phyloP scores from a whole-genome alignment of 176 grass and related monocot species.

The Triticum aestivum region DNA sequence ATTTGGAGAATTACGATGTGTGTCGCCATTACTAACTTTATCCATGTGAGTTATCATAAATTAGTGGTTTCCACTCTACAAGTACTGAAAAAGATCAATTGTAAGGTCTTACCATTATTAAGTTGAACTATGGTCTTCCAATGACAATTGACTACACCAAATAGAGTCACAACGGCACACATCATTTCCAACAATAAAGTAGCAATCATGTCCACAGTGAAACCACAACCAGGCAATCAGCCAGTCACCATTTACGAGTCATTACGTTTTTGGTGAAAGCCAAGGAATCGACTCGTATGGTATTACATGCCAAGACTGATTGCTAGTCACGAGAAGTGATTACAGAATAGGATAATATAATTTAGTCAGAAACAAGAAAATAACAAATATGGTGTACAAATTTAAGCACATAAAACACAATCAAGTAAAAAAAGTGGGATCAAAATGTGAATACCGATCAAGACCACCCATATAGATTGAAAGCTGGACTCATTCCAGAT shows the following conservation, averaged over 20 bases:
- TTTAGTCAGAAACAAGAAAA: constrained; percentile 7
- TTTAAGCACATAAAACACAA: neutral
- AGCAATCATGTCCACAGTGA: neutral
- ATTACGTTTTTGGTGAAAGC: neutral
- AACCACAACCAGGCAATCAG: neutral
- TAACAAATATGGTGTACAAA: neutral
- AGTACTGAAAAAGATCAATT: constrained; percentile 59
- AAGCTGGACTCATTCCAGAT: constrained; percentile 94
- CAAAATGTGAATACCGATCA: constrained; percentile 66
- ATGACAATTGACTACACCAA: neutral
- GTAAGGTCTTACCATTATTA: constrained; percentile 13
- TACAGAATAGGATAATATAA: neutral
- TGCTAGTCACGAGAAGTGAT: neutral
- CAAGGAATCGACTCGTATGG: neutral
- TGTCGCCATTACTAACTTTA: no score
- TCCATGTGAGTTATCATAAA: no score
- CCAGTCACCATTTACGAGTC: neutral
- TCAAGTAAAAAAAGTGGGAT: neutral
- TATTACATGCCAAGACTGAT: neutral
- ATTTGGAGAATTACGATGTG: no score
- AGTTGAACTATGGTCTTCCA: neutral
- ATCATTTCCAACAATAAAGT: neutral
- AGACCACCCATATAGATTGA: constrained; percentile 93
- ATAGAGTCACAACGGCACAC: neutral
- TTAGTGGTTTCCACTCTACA: constrained; percentile 93